A percentile compares a stretch with the other conserved stretches of the same genome.
Evolutionary conservation across 768 basidiomycete species (phyloP).

Genomic region (Tricholoma sp.): DNA sequence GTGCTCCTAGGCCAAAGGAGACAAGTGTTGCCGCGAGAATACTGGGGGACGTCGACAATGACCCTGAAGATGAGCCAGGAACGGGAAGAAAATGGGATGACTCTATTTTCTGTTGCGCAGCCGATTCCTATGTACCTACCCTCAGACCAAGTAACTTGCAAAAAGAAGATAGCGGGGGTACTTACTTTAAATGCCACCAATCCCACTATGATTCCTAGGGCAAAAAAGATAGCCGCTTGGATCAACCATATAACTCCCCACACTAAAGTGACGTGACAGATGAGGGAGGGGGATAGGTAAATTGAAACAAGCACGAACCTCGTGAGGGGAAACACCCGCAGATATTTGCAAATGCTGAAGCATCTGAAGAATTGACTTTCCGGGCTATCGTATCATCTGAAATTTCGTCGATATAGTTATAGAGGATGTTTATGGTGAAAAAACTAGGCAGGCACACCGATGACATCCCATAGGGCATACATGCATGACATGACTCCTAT

Average conservation of each 20-base stretch:
- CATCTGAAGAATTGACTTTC: slow-evolving; percentile 86
- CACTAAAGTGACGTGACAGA: slow-evolving; percentile 35
- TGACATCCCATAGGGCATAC: slow-evolving; percentile 86
- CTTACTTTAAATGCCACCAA: slow-evolving; percentile 76
- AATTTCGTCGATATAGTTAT: neutral
- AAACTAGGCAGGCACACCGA: slow-evolving; percentile 42
- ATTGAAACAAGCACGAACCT: slow-evolving; percentile 34
- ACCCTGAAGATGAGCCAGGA: slow-evolving; percentile 41
- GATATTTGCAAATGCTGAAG: slow-evolving; percentile 76
- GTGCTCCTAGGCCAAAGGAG: slow-evolving; percentile 11
- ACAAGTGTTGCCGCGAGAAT: slow-evolving; percentile 15
- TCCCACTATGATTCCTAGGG: slow-evolving; percentile 70
- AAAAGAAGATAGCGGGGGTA: neutral
- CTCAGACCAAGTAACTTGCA: neutral
- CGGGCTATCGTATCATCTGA: slow-evolving; percentile 80
- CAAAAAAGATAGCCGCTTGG: slow-evolving; percentile 70
- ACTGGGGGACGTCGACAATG: slow-evolving; percentile 22
- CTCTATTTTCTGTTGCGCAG: slow-evolving; percentile 28
- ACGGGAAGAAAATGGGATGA: slow-evolving; percentile 53
- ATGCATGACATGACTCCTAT: slow-evolving; percentile 85
- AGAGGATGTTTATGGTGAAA: neutral
- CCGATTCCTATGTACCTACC: slow-evolving; percentile 42
- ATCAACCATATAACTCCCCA: slow-evolving; percentile 91
- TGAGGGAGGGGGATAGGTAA: neutral
- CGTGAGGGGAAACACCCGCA: slow-evolving; percentile 84